Percentiles rank a stretch among this genome's conserved stretches.
phyloP scores from a whole-genome alignment of 2,329 filamentous ascomycete genomes.

The Hymenoscyphus fructigenus region DNA sequence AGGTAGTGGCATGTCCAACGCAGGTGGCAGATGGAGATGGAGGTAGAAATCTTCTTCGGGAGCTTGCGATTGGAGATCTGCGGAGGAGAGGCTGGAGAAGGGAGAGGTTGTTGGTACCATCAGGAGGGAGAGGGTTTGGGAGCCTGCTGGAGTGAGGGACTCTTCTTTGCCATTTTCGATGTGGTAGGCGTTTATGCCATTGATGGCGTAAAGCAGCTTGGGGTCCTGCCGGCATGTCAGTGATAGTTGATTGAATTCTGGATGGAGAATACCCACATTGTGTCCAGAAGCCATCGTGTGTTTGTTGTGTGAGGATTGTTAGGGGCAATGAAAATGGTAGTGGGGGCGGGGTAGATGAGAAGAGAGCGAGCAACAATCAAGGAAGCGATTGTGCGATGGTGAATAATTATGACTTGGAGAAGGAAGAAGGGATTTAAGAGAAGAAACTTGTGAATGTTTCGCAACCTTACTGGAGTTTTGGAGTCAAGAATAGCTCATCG shows the following conservation, averaged over 20 bases:
- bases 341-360: constrained; percentile 2
- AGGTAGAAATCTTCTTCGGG: constrained; percentile 93
- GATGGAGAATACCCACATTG: constrained; percentile 27
- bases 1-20: constrained; percentile 88
- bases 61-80: constrained; percentile 54
- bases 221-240: constrained; percentile 46
- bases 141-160: constrained; percentile 77
- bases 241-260: not conserved
- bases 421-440: not conserved
- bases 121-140: constrained; percentile 86
- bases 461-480: not conserved
- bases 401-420: not conserved
- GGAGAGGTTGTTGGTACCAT: constrained; percentile 92
- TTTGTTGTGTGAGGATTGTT: not conserved
- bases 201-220: constrained; percentile 69
- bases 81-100: constrained; percentile 53
- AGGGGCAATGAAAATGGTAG: not conserved
- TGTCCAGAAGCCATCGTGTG: constrained; percentile 33
- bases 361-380: not conserved
- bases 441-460: not conserved
- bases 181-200: constrained; percentile 88
- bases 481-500: constrained; percentile 1
- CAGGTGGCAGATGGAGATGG: constrained; percentile 89
- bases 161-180: constrained; percentile 84
- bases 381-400: not conserved